phyloP scores from a whole-genome alignment of 768 basidiomycete species.

The Pulveroboletus sp. region DNA sequence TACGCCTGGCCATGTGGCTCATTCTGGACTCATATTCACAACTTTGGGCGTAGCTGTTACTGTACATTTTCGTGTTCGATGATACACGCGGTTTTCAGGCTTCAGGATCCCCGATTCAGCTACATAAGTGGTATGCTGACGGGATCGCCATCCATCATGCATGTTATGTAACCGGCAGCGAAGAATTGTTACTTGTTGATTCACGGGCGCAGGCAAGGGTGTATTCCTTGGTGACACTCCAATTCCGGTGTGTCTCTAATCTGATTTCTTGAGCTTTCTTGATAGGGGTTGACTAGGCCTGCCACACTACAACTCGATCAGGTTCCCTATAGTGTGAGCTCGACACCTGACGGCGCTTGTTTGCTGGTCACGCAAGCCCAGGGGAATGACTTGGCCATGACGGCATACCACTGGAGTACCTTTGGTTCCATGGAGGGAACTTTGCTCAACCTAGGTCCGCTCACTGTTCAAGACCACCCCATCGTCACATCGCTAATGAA shows the following conservation, averaged over 20 bases:
- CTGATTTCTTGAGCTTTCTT: not conserved
- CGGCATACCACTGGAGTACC: constrained; percentile 53
- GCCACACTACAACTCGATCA: constrained; percentile 39
- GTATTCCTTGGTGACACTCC: constrained; percentile 39
- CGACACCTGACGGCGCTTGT: constrained; percentile 57
- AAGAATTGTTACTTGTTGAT: constrained; percentile 54
- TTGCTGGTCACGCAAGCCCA: constrained; percentile 35
- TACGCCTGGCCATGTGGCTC: constrained; percentile 6
- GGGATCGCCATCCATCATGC: constrained; percentile 31
- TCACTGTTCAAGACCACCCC: constrained; percentile 20
- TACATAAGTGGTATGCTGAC: constrained; percentile 39
- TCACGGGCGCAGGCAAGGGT: constrained; percentile 41
- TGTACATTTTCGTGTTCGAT: constrained; percentile 49
- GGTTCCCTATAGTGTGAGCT: constrained; percentile 31
- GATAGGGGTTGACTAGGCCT: constrained; percentile 33
- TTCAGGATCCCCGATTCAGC: constrained; percentile 40
- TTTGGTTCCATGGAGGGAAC: constrained; percentile 53
- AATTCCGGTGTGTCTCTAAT: constrained; percentile 12
- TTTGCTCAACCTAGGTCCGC: constrained; percentile 30
- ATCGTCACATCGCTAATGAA: constrained; percentile 45
- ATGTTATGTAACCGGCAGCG: constrained; percentile 47
- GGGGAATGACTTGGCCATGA: constrained; percentile 19
- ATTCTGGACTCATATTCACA: no score
- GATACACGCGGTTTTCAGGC: constrained; percentile 42
- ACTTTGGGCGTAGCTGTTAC: no score